These are phyloP conservation scores for Heritiera fomes DNA, from an alignment of 345 rosid species.

Conservation along the genomic window DNA sequence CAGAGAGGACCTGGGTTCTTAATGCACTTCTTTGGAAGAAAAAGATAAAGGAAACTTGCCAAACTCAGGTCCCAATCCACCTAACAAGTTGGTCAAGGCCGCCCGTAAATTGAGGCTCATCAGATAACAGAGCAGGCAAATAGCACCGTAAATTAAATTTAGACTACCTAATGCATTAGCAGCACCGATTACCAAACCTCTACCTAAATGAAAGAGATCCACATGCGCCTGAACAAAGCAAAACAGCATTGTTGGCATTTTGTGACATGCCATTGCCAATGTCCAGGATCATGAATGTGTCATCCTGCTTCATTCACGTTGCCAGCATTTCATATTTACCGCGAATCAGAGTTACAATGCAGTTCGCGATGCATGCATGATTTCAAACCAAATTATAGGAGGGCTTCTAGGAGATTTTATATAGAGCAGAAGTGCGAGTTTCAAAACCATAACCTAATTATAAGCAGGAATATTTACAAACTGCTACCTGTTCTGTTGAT, in stretches of 20 bases:
- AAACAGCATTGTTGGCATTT: not conserved
- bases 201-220: not conserved
- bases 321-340: not conserved
- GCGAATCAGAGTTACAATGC: not conserved
- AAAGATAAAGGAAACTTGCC: not conserved
- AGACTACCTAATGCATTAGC: not conserved
- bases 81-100: not conserved
- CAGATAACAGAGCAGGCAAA: not conserved
- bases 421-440: not conserved
- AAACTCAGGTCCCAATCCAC: not conserved
- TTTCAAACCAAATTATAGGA: not conserved
- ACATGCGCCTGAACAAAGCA: not conserved
- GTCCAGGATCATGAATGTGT: not conserved
- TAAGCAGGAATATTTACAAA: constrained; percentile 17
- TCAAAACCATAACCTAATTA: constrained; percentile 8
- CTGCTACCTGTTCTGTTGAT: constrained; percentile 73
- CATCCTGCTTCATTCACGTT: not conserved
- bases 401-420: too few species aligned
- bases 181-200: not conserved
- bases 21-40: not conserved
- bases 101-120: not conserved
- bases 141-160: not conserved
- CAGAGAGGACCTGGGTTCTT: not conserved
- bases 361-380: not conserved
- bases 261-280: not conserved